Evolutionary conservation across 2,329 filamentous ascomycete species (phyloP), one percentile per base, ranked within the genome.

Genomic region (Botryotinia globosa): DNA sequence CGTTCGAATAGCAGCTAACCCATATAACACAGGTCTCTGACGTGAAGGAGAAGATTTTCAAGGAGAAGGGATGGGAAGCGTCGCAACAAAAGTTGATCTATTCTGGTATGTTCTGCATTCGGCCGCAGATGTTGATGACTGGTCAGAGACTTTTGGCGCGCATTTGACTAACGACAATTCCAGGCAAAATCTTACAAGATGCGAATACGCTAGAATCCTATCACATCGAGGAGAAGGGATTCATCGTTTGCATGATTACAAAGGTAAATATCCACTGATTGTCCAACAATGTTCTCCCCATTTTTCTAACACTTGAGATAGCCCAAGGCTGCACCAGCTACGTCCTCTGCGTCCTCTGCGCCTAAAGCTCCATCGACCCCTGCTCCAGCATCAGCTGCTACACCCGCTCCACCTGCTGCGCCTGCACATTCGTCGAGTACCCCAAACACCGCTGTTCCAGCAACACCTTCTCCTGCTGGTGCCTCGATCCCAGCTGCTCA

Each of bases 221-320:
- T 86, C 97, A 94, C 84, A 98, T 99, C 76, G 95, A 99, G 84
- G 96, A 98, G 88, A 99, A 98, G 87, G 96, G 96, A 54, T 99
- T 98, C 82, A 94, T 99, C 80, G 96, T 99, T 74, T 99, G 96
- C 85, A 97, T 99, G 90, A 91, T 97, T 79, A 94, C 93, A 82
- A 98, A 98, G 92, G 94, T 97, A 85, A 75, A 83, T 37, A 34
- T 44, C 48, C 32, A 44, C 32, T 58, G 39, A 14, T 69, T 20
- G 44, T n/a, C 18, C 34, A 20, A 29, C 58, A 45, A 29, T n/a
- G 5, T 72, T 34, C 65, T 61, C 22, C 39, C 56, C 51, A 51
- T 56, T 70, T 76, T 64, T 75, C 75, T 81, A 75, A 81, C 74
- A 68, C 48, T 70, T 66, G 69, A 69, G 70, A 73, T 80, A 95